Evolutionary conservation across 164 flowering plant genomes (phyloP).

Genomic region (Protea cynaroides): DNA sequence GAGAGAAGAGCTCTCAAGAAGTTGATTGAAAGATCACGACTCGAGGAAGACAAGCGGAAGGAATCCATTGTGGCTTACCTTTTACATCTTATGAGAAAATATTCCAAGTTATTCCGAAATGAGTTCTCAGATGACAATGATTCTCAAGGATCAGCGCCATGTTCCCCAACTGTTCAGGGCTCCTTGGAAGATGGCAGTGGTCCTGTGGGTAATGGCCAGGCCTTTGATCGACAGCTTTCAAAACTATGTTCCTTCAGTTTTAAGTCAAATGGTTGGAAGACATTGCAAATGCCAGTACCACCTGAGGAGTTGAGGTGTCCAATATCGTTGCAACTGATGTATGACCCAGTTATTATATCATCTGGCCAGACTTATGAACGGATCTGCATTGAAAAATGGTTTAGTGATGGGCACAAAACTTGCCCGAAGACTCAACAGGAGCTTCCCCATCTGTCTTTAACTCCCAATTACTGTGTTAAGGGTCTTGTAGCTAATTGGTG

Average conservation of each 20-base stretch:
- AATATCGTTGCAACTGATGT: conserved; percentile 95
- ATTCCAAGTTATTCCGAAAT: conserved; percentile 84
- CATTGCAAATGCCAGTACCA: conserved; percentile 66
- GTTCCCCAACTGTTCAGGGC: conserved; percentile 80
- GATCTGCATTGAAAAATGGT: conserved; percentile 97
- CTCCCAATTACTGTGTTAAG: conserved; percentile 97
- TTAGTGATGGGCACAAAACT: conserved; percentile 84
- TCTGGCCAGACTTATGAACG: conserved; percentile 98
- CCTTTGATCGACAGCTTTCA: conserved; percentile 76
- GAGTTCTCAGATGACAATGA: conserved; percentile 91
- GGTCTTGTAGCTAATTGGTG: conserved; percentile 96
- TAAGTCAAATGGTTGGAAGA: conserved; percentile 42
- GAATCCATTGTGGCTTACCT: conserved; percentile 95
- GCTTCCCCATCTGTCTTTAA: conserved; percentile 74
- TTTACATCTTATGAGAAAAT: conserved; percentile 89
- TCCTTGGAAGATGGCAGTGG: conserved; percentile 51
- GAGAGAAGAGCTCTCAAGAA: conserved; percentile 94
- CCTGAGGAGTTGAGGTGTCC: conserved; percentile 98
- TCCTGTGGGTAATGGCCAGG: conserved; percentile 33
- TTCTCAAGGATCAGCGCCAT: conserved; percentile 96
- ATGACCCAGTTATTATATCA: conserved; percentile 89
- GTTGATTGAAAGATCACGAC: conserved; percentile 73
- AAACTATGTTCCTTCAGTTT: conserved; percentile 78
- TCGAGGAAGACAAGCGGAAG: conserved; percentile 91
- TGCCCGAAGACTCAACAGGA: conserved; percentile 96